Conservation (phyloP, 345 rosid genomes). For the Linum tenue region DNA sequence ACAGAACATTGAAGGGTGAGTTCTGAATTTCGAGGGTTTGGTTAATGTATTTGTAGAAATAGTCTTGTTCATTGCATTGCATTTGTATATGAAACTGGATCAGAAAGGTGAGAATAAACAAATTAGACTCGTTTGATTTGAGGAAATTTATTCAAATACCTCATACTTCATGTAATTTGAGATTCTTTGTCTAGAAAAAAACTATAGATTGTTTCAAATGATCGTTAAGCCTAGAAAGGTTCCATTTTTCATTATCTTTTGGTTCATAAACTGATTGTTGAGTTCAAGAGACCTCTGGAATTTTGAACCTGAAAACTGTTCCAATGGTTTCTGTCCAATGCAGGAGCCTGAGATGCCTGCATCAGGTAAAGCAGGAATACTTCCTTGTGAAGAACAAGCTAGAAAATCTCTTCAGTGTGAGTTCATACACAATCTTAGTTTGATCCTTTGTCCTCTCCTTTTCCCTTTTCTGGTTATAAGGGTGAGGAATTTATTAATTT, state of each 20-base stretch:
- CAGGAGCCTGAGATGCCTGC: slow-evolving; percentile 81
- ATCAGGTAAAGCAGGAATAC: slow-evolving; percentile 77
- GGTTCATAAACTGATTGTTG: too few relatives aligned
- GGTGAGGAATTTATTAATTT: not conserved
- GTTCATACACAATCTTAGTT: slow-evolving; percentile 1
- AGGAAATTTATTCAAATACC: too few relatives aligned
- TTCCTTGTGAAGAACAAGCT: slow-evolving; percentile 65
- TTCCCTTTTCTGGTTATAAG: not conserved
- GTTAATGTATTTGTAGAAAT: too few relatives aligned
- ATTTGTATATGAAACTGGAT: too few relatives aligned
- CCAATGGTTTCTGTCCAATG: slow-evolving; percentile 1
- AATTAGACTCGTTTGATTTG: too few relatives aligned
- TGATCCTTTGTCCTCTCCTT: not conserved
- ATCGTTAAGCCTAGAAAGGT: too few relatives aligned
- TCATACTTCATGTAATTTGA: too few relatives aligned
- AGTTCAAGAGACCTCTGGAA: not conserved
- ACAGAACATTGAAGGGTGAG: slow-evolving; percentile 70
- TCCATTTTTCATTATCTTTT: too few relatives aligned
- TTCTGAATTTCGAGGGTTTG: slow-evolving; percentile 1
- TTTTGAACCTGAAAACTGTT: not conserved
- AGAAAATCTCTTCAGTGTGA: slow-evolving; percentile 65
- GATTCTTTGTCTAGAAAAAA: too few relatives aligned
- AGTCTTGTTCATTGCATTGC: too few relatives aligned
- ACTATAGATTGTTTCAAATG: too few relatives aligned
- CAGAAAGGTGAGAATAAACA: too few relatives aligned